Percentiles rank a stretch among this genome's conserved stretches.
Evolutionary conservation across 2,329 filamentous ascomycete genomes (phyloP).

Genomic region (Fusarium subglutinans): DNA sequence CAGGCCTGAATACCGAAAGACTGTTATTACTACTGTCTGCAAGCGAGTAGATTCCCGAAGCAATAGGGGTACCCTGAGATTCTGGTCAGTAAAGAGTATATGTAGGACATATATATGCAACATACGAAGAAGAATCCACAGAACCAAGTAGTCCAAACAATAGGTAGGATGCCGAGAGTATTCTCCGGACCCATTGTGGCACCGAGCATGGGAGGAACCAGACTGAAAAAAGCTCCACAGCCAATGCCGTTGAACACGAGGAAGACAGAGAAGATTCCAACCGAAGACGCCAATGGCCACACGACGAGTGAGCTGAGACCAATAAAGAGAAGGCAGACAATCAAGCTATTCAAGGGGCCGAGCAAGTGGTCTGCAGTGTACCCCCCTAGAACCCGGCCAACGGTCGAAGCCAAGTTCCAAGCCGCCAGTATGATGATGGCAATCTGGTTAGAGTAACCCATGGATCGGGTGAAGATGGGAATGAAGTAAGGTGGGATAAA

Average conservation of each 20-base stretch:
- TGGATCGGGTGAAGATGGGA: constrained; percentile 37
- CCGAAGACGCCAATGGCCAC: constrained; percentile 42
- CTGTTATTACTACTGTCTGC: neutral
- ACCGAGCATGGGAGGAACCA: constrained; percentile 42
- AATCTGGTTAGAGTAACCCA: constrained; percentile 39
- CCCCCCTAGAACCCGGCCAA: constrained; percentile 40
- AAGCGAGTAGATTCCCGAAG: constrained; percentile 35
- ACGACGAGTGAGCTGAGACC: constrained; percentile 40
- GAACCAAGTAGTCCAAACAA: constrained; percentile 45
- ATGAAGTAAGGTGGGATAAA: constrained; percentile 43
- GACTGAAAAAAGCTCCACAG: constrained; percentile 45
- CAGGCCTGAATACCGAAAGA: constrained; percentile 21
- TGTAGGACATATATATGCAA: rapidly evolving
- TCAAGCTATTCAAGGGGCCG: constrained; percentile 43
- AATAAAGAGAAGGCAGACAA: constrained; percentile 40
- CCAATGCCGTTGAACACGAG: constrained; percentile 43
- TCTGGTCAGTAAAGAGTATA: neutral
- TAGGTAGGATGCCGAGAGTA: constrained; percentile 38
- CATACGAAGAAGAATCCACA: constrained; percentile 45
- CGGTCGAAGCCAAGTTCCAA: constrained; percentile 45
- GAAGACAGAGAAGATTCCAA: constrained; percentile 37
- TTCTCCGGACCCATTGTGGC: constrained; percentile 39
- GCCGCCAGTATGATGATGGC: constrained; percentile 38
- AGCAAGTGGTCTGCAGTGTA: constrained; percentile 40
- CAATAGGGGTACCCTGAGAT: constrained; percentile 34